phyloP scores from a whole-genome alignment of 1,284 basidiomycete genomes.

The Exsudoporus floridanus region DNA sequence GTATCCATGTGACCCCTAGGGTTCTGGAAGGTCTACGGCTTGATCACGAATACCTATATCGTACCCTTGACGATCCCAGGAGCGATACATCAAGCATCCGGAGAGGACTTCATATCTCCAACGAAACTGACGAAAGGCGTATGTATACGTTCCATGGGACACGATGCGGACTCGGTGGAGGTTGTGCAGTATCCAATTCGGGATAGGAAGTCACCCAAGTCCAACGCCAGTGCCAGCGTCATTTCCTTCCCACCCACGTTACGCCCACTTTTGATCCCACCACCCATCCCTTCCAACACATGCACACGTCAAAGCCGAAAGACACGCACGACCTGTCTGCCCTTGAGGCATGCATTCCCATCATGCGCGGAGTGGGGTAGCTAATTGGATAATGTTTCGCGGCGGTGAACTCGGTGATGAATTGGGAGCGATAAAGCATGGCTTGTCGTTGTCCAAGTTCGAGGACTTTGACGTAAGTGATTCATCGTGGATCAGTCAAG shows the following conservation, averaged over 20 bases:
- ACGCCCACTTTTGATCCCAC: neutral
- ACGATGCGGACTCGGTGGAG: slow-evolving; percentile 10
- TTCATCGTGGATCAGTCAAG: neutral
- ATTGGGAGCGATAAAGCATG: slow-evolving; percentile 26
- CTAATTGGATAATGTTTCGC: slow-evolving; percentile 50
- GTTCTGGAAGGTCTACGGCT: slow-evolving; percentile 67
- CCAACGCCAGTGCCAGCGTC: slow-evolving; percentile 7
- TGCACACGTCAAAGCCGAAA: slow-evolving; percentile 47
- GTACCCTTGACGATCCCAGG: slow-evolving; percentile 64
- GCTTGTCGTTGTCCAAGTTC: slow-evolving; percentile 43
- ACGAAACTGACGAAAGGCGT: slow-evolving; percentile 69
- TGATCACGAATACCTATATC: slow-evolving; percentile 72
- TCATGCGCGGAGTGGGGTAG: slow-evolving; percentile 57
- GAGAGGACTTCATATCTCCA: slow-evolving; percentile 54
- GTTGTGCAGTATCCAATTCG: slow-evolving; percentile 1
- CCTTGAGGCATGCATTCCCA: slow-evolving; percentile 50
- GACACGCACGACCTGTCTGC: slow-evolving; percentile 60
- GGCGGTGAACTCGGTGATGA: slow-evolving; percentile 48
- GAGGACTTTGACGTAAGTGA: slow-evolving; percentile 50
- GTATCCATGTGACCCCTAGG: slow-evolving; percentile 61
- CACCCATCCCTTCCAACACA: slow-evolving; percentile 9
- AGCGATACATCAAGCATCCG: slow-evolving; percentile 69
- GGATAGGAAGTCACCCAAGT: slow-evolving; percentile 1
- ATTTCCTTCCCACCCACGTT: slow-evolving; percentile 1
- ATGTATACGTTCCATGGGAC: slow-evolving; percentile 66